These are phyloP conservation scores for Fusarium sp. DNA, from an alignment of 2,329 filamentous ascomycete species.

Conservation along the genomic window DNA sequence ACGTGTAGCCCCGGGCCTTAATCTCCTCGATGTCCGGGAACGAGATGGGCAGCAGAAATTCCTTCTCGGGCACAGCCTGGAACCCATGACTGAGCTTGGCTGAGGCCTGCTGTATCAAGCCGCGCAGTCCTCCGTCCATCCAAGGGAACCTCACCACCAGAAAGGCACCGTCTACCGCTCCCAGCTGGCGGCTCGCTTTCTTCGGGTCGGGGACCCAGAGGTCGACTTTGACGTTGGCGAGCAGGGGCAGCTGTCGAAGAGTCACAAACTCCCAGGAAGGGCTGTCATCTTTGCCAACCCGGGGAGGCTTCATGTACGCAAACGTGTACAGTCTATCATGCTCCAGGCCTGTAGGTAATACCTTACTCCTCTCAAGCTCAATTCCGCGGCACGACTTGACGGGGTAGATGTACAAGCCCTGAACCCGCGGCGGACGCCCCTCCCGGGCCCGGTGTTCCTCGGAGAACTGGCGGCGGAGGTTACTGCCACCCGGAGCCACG, in stretches of 20 bases:
- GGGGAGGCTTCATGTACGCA: slow-evolving; percentile 64
- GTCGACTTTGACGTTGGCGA: slow-evolving; percentile 77
- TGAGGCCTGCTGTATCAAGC: slow-evolving; percentile 57
- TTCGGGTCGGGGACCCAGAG: slow-evolving; percentile 76
- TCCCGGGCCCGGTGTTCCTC: slow-evolving; percentile 36
- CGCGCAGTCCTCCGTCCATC: slow-evolving; percentile 62
- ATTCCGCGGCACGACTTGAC: slow-evolving; percentile 85
- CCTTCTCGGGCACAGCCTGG: slow-evolving; percentile 67
- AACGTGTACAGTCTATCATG: slow-evolving; percentile 89
- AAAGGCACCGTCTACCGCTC: slow-evolving; percentile 67
- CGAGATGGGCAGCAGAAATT: slow-evolving; percentile 75
- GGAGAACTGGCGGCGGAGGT: slow-evolving; percentile 47
- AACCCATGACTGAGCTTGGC: slow-evolving; percentile 65
- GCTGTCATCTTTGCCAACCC: slow-evolving; percentile 50
- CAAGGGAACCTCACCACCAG: slow-evolving; percentile 76
- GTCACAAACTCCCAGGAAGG: slow-evolving; percentile 79
- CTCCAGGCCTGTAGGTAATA: slow-evolving; percentile 77
- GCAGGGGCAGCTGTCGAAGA: slow-evolving; percentile 73
- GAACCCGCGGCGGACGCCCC: slow-evolving; percentile 47
- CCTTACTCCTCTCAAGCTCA: slow-evolving; percentile 73
- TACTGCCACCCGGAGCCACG: slow-evolving; percentile 52
- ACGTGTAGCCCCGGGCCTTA: slow-evolving; percentile 67
- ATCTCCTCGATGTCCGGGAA: slow-evolving; percentile 70
- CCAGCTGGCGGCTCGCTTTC: slow-evolving; percentile 64
- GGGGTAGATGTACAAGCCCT: slow-evolving; percentile 84